Evolutionary conservation across 1,284 basidiomycete genomes (phyloP).

Genomic region (Ustilago shanxiensis): DNA sequence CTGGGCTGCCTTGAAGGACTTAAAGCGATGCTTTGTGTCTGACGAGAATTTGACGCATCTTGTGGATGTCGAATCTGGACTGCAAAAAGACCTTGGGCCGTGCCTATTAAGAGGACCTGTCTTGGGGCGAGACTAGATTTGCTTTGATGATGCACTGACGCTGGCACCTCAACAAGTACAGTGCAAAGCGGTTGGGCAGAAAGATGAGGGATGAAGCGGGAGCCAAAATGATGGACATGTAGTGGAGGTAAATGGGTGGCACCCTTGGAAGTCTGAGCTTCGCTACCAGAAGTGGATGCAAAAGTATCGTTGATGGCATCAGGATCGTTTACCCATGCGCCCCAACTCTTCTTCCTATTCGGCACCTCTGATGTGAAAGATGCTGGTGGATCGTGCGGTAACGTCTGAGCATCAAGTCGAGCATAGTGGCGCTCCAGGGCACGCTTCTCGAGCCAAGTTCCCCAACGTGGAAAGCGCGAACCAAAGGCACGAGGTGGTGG

Average conservation of each 20-base stretch:
- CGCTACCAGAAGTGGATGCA: not conserved
- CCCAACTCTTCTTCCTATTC: conserved; percentile 51
- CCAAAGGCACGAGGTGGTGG: conserved; percentile 19
- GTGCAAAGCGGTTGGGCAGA: conserved; percentile 55
- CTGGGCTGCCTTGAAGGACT: not conserved
- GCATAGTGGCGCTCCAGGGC: conserved; percentile 54
- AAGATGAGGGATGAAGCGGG: conserved; percentile 57
- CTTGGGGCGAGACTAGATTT: not conserved
- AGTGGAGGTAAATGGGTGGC: conserved; percentile 31
- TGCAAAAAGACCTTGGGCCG: conserved; percentile 50
- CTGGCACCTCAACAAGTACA: conserved; percentile 41
- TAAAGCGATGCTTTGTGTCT: not conserved
- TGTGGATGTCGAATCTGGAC: conserved; percentile 22
- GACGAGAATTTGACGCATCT: not conserved
- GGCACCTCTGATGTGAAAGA: conserved; percentile 3
- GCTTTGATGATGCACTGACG: not conserved
- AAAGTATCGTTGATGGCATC: conserved; percentile 43
- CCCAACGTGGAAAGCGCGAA: conserved; percentile 52
- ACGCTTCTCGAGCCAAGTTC: conserved; percentile 53
- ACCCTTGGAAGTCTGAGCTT: not conserved
- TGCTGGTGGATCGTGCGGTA: not conserved
- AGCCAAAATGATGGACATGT: conserved; percentile 50
- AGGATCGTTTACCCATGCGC: conserved; percentile 44
- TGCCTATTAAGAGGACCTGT: conserved; percentile 43
- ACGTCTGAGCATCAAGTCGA: conserved; percentile 24